A percentile compares a stretch with the other conserved stretches of the same genome.
Evolutionary conservation across 352 stramenopile species (phyloP).

Genomic region (Pythium oligandrum): DNA sequence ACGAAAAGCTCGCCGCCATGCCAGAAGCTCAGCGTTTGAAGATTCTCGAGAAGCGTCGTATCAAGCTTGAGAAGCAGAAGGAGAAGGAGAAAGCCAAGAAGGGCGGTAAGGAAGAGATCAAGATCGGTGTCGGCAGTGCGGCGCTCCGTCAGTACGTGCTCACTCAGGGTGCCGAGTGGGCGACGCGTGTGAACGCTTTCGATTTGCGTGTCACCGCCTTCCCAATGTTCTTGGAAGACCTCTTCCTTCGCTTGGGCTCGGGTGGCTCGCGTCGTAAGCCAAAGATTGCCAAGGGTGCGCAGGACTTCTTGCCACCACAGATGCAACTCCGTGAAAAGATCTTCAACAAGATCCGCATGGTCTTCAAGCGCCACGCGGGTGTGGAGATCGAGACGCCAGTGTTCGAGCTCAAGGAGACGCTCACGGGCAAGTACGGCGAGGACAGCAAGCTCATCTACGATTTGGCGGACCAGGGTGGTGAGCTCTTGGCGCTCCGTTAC

Average conservation of each 20-base stretch:
- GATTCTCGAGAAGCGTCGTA: constrained; percentile 29
- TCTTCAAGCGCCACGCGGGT: constrained; percentile 97
- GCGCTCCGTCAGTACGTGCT: constrained; percentile 52
- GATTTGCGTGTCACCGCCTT: constrained; percentile 44
- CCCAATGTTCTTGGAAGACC: constrained; percentile 51
- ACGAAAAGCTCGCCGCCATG: constrained; percentile 80
- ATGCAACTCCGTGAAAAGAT: constrained; percentile 97
- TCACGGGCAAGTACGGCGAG: constrained; percentile 99
- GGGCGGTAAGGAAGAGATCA: constrained; percentile 55
- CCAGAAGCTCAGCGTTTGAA: constrained; percentile 56
- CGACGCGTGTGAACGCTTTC: constrained; percentile 40
- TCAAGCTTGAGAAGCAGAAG: constrained; percentile 79
- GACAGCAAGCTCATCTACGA: constrained; percentile 99
- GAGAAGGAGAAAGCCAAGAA: constrained; percentile 76
- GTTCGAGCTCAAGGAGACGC: constrained; percentile 98
- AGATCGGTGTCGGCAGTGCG: constrained; percentile 59
- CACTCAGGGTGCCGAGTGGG: constrained; percentile 9
- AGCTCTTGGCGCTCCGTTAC: constrained; percentile 93
- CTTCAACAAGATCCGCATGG: constrained; percentile 96
- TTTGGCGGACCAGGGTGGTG: constrained; percentile 96
- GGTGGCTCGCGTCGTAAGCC: constrained; percentile 75
- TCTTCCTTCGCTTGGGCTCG: constrained; percentile 60
- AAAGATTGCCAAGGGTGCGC: constrained; percentile 89
- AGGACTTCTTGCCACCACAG: constrained; percentile 95
- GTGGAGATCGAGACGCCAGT: constrained; percentile 98